Evolutionary conservation across 2,329 filamentous ascomycete species (phyloP).

Genomic region (Cordyceps fumosorosea): DNA sequence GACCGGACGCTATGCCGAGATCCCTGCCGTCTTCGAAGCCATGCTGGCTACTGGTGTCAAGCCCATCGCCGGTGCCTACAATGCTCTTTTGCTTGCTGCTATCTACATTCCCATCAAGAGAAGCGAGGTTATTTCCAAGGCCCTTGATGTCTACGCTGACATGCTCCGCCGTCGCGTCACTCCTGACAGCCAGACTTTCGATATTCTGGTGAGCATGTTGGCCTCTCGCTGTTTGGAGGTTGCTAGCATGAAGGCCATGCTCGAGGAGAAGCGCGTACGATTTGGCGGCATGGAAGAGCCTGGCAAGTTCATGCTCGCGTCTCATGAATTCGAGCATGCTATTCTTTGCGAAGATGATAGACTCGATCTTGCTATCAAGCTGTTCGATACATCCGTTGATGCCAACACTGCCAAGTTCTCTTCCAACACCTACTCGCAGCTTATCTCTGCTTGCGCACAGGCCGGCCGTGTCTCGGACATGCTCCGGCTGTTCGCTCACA

Average conservation of each 20-base stretch:
- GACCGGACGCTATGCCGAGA: slow-evolving; percentile 71
- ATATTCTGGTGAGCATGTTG: slow-evolving; percentile 77
- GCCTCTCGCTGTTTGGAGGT: slow-evolving; percentile 76
- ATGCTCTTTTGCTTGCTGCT: slow-evolving; percentile 77
- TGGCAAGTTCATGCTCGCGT: slow-evolving; percentile 82
- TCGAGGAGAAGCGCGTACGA: slow-evolving; percentile 77
- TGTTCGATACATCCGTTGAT: slow-evolving; percentile 71
- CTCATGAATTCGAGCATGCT: slow-evolving; percentile 78
- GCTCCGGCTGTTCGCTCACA: slow-evolving; percentile 84
- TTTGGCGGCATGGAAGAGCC: slow-evolving; percentile 80
- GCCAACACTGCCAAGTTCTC: slow-evolving; percentile 62
- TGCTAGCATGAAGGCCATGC: slow-evolving; percentile 59
- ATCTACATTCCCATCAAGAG: slow-evolving; percentile 74
- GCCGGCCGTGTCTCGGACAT: slow-evolving; percentile 79
- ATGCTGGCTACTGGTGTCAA: slow-evolving; percentile 78
- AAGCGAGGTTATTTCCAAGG: slow-evolving; percentile 81
- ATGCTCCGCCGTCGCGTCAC: slow-evolving; percentile 83
- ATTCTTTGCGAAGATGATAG: slow-evolving; percentile 85
- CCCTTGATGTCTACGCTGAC: slow-evolving; percentile 89
- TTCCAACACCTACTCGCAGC: slow-evolving; percentile 73
- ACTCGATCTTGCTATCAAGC: slow-evolving; percentile 73
- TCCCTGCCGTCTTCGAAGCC: slow-evolving; percentile 83
- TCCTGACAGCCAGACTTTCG: slow-evolving; percentile 80
- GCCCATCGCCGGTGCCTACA: slow-evolving; percentile 83
- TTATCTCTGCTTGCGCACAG: slow-evolving; percentile 83